These are phyloP conservation scores for Rhodotorula sp. DNA, from an alignment of 1,284 basidiomycete genomes.

Conservation along the genomic window DNA sequence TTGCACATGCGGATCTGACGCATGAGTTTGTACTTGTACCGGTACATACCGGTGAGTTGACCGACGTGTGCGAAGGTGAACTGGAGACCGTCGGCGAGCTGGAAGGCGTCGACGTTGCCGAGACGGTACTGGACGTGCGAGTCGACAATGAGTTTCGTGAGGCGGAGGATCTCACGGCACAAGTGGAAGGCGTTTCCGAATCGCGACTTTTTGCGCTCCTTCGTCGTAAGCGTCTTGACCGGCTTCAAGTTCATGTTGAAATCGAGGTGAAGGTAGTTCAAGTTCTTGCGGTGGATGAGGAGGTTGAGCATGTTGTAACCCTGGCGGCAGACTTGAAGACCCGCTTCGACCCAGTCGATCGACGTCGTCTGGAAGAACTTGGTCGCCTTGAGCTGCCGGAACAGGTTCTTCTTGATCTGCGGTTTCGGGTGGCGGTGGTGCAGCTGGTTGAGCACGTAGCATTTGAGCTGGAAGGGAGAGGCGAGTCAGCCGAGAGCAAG, in stretches of 20 bases:
- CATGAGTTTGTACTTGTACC: conserved; percentile 99
- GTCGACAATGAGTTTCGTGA: conserved; percentile 98
- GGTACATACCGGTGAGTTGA: conserved; percentile 97
- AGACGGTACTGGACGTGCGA: conserved; percentile 98
- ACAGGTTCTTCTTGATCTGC: conserved; percentile 96
- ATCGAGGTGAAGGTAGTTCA: conserved; percentile 64
- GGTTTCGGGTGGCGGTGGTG: conserved; percentile 86
- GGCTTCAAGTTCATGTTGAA: conserved; percentile 59
- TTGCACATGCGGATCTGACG: conserved; percentile 99
- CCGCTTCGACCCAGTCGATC: conserved; percentile 98
- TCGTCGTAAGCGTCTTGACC: conserved; percentile 98
- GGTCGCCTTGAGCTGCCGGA: conserved; percentile 92
- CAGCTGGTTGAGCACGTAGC: conserved; percentile 91
- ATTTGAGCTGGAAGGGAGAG: conserved; percentile 62
- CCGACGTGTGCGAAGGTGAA: conserved; percentile 98
- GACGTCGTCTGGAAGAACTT: conserved; percentile 99
- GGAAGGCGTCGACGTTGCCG: conserved; percentile 98
- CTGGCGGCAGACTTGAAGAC: conserved; percentile 95
- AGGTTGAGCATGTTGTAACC: conserved; percentile 99
- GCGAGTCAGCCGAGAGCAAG: conserved; percentile 3
- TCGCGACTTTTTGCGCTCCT: conserved; percentile 98
- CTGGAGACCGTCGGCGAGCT: conserved; percentile 96
- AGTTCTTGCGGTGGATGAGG: conserved; percentile 97
- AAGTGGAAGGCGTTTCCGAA: conserved; percentile 99
- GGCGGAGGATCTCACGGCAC: conserved; percentile 93